Percentiles rank a stretch among this genome's conserved stretches.
These are phyloP conservation scores for Blastobotrys peoriensis DNA, from an alignment of 805 yeast genomes.

Conservation along the genomic window DNA sequence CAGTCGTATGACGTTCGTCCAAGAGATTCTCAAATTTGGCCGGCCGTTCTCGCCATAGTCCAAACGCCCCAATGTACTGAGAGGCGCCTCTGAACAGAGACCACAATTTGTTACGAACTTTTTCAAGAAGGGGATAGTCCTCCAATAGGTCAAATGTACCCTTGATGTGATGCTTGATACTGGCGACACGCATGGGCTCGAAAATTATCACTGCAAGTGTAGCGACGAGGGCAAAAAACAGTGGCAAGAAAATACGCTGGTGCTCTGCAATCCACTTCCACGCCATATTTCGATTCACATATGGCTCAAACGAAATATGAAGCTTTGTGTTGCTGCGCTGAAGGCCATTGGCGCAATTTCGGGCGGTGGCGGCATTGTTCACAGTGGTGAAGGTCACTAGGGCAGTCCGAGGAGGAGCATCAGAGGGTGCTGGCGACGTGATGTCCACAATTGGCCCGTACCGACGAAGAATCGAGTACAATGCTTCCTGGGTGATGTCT, in stretches of 20 bases:
- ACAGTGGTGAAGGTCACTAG: slow-evolving; percentile 48
- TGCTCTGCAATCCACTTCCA: slow-evolving; percentile 62
- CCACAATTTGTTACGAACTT: neutral
- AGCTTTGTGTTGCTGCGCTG: slow-evolving; percentile 48
- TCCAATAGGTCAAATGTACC: slow-evolving; percentile 14
- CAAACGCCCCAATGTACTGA: slow-evolving; percentile 4
- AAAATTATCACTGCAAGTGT: slow-evolving; percentile 78
- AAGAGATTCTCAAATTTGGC: slow-evolving; percentile 37
- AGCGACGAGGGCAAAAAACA: slow-evolving; percentile 70
- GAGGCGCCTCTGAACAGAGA: neutral
- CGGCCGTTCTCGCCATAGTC: slow-evolving; percentile 6
- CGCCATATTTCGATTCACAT: slow-evolving; percentile 42
- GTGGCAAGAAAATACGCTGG: slow-evolving; percentile 76
- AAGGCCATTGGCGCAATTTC: slow-evolving; percentile 84
- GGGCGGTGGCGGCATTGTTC: slow-evolving; percentile 75
- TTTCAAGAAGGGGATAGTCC: slow-evolving; percentile 4
- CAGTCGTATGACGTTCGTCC: slow-evolving; percentile 65
- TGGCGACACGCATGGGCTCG: slow-evolving; percentile 86
- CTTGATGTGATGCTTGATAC: slow-evolving; percentile 61
- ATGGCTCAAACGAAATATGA: slow-evolving; percentile 68
- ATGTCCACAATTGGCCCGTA: slow-evolving; percentile 83
- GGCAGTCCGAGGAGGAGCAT: slow-evolving; percentile 46
- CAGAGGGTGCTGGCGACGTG: slow-evolving; percentile 42
- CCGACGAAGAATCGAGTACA: slow-evolving; percentile 75
- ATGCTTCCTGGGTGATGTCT: slow-evolving; percentile 67